Percentiles rank a stretch among this genome's conserved stretches.
These are phyloP conservation scores for Phytophthora sp. DNA, from an alignment of 352 stramenopile species.

Conservation along the genomic window DNA sequence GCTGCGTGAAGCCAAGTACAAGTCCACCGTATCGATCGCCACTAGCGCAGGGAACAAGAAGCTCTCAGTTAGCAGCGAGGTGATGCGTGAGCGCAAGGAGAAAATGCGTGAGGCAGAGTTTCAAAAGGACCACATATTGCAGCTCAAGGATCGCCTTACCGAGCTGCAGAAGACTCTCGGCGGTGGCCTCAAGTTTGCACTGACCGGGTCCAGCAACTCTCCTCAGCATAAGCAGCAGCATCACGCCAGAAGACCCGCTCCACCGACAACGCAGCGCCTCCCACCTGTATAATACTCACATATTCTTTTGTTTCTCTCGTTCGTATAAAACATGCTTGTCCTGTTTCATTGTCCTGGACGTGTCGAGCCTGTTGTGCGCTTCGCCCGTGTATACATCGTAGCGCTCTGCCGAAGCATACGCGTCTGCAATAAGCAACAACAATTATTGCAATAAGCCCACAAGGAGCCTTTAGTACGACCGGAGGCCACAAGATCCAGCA, in stretches of 20 bases:
- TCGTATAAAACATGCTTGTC: neutral
- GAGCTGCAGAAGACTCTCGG: slow-evolving; percentile 71
- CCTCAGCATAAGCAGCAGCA: slow-evolving; percentile 36
- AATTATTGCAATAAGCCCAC: neutral
- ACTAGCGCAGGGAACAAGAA: slow-evolving; percentile 32
- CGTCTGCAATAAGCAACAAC: slow-evolving; percentile 42
- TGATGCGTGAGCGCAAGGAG: slow-evolving; percentile 41
- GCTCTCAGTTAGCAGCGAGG: slow-evolving; percentile 19
- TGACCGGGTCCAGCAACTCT: slow-evolving; percentile 45
- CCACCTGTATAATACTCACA: slow-evolving; percentile 69
- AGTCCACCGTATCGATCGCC: slow-evolving; percentile 27
- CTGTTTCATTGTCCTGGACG: slow-evolving; percentile 8
- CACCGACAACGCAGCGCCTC: slow-evolving; percentile 52
- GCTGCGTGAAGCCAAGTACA: slow-evolving; percentile 55
- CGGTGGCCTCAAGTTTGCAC: slow-evolving; percentile 60
- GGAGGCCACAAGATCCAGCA: neutral
- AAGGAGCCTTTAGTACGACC: neutral
- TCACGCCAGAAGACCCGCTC: slow-evolving; percentile 39
- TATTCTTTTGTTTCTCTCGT: neutral
- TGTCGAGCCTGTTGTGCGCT: slow-evolving; percentile 44
- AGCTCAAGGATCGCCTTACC: slow-evolving; percentile 69
- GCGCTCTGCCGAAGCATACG: slow-evolving; percentile 81
- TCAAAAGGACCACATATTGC: slow-evolving; percentile 73
- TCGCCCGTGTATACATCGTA: slow-evolving; percentile 84
- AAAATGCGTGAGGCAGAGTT: slow-evolving; percentile 72